Base-by-base conservation (phyloP, 331 rosid genomes). In the Saraca asoca region DNA sequence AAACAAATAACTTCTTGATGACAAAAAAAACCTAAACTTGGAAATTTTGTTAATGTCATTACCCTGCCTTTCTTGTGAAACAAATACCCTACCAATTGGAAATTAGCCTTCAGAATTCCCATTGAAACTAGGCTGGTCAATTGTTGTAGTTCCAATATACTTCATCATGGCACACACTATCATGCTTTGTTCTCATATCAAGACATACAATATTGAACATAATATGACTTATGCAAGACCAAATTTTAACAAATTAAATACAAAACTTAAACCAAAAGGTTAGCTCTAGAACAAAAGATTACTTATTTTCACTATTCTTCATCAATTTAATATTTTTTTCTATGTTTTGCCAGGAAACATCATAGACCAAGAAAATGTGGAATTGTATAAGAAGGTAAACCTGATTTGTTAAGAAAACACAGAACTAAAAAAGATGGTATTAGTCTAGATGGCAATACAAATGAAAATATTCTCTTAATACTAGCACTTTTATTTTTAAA, bases 231-330 rank as follows among this genome's bases (percentile, higher is more conserved):
- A 51, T 81, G 84, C 83, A 94, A 97, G 97, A 94, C 57, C 86
- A 94, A 63, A 80, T 90, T 53, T 77, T 90, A 68, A 80, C 81
- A 76, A 91, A 88, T 48, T 96, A 94, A 81, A 88, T 94, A 81
- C 83, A 94, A 62, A 96, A 94, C 56, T 81, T 94, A 76, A 81
- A 77, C 68, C 81, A 60, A 83, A 88, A 90, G 98, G 98, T 90
- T 73, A 76, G 86, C 43, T 71, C 57, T 37, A 20, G 68, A 78
- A 69, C 60, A 50, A 34, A 62, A 73, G 55, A 59, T 51, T 58
- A 64, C 75, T 48, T 45, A 55, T 63, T 62, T 56, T 74, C 17
- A 50, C 12, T 49, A 56, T 56, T 67, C 46, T 38, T 11, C 46
- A 24, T 69, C 31, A 24, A 24, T 24, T 43, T 54, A 57, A 63